These are phyloP conservation scores for Hymenoscyphus fraxineus DNA, from an alignment of 2,329 filamentous ascomycete genomes.

Conservation along the genomic window DNA sequence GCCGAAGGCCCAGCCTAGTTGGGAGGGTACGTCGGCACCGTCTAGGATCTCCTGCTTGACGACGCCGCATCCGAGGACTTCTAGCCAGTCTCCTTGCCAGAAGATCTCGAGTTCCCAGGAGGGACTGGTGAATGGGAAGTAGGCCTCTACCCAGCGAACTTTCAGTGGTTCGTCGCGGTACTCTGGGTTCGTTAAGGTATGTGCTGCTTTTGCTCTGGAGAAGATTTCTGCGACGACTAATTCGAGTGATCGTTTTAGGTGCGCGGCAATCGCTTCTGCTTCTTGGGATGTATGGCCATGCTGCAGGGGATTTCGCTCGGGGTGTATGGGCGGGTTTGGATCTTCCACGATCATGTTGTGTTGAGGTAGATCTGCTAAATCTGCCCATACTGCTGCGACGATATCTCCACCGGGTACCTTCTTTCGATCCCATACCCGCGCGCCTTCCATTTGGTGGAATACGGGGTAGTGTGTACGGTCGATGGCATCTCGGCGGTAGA, in stretches of 20 bases:
- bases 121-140: conserved; percentile 94
- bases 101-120: conserved; percentile 96
- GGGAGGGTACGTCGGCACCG: conserved; percentile 69
- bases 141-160: conserved; percentile 93
- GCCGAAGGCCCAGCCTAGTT: conserved; percentile 93
- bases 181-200: conserved; percentile 46
- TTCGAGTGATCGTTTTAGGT: conserved; percentile 87
- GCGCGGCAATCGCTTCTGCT: conserved; percentile 75
- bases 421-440: conserved; percentile 77
- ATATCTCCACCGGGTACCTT: conserved; percentile 56
- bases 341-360: conserved; percentile 79
- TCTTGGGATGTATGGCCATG: conserved; percentile 63
- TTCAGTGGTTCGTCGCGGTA: conserved; percentile 67
- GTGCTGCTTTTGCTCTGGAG: conserved; percentile 66
- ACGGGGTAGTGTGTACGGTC: conserved; percentile 94
- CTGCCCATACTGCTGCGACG: conserved; percentile 62
- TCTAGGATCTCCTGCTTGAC: conserved; percentile 78
- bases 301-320: conserved; percentile 81
- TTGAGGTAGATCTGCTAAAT: conserved; percentile 66
- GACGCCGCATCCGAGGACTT: conserved; percentile 90
- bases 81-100: conserved; percentile 92
- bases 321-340: conserved; percentile 72
- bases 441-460: conserved; percentile 99
- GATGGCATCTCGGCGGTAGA: conserved; percentile 92
- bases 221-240: conserved; percentile 89